These are phyloP conservation scores for Amniculicola lignicola DNA, from an alignment of 495 filamentous ascomycete genomes.

Conservation along the genomic window DNA sequence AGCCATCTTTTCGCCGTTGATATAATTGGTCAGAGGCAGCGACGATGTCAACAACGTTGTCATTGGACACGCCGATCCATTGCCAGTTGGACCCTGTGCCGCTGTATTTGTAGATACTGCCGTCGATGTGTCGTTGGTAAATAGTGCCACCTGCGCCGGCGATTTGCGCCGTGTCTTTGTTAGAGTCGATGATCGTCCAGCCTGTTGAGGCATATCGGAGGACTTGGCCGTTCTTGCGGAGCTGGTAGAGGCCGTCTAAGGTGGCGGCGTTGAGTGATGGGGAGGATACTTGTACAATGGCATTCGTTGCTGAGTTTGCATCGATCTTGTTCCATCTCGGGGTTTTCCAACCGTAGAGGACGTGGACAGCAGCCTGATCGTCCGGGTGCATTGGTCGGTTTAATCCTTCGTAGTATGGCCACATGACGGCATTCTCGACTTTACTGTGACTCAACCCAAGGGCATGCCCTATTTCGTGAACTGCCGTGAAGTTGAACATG, in stretches of 20 bases:
- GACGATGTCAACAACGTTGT: conserved; percentile 26
- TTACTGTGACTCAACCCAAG: conserved; percentile 24
- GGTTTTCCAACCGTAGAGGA: conserved; percentile 21
- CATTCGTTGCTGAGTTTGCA: conserved; percentile 3
- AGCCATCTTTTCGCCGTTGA: conserved; percentile 25
- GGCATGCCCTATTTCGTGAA: conserved; percentile 28
- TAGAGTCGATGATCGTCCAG: conserved; percentile 18
- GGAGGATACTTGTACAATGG: conserved; percentile 19
- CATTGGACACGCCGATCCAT: conserved; percentile 9
- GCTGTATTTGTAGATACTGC: conserved; percentile 19
- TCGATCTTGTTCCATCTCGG: conserved; percentile 24
- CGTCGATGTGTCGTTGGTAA: conserved; percentile 24
- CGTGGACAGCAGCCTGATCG: conserved; percentile 25
- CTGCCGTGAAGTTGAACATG: conserved; percentile 20
- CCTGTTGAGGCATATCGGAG: conserved; percentile 4
- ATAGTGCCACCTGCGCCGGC: conserved; percentile 18
- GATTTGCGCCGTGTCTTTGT: conserved; percentile 27
- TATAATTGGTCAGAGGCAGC: conserved; percentile 23
- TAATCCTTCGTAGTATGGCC: conserved; percentile 13
- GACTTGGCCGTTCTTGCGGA: conserved; percentile 20
- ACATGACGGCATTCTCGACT: conserved; percentile 28
- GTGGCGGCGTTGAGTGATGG: background rate
- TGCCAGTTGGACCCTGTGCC: conserved; percentile 10
- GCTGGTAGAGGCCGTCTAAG: conserved; percentile 25
- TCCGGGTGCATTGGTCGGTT: conserved; percentile 21